Evolutionary conservation across 2,329 filamentous ascomycete genomes (phyloP).

Genomic region (Diaporthe longicolla): DNA sequence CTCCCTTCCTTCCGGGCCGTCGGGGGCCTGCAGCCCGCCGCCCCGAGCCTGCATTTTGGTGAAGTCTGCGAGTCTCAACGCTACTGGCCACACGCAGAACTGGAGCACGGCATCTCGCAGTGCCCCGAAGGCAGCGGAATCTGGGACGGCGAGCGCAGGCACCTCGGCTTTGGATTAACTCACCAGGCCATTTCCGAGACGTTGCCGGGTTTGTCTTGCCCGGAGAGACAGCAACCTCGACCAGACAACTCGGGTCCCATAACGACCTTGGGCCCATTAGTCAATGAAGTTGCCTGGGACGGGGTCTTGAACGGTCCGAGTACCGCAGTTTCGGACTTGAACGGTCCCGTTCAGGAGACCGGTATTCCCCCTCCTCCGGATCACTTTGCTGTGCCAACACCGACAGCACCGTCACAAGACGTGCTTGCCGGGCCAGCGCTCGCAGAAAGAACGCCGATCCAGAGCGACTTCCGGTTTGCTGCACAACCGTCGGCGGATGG

Average conservation of each 20-base stretch:
- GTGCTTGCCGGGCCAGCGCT: not conserved
- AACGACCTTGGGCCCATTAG: constrained; percentile 7
- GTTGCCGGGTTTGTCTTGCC: not conserved
- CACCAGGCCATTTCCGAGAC: not conserved
- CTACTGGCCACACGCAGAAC: constrained; percentile 9
- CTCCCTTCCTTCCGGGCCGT: not conserved
- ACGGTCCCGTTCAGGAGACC: not conserved
- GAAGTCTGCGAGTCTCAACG: constrained; percentile 20
- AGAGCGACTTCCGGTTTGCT: not conserved
- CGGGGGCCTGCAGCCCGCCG: not conserved
- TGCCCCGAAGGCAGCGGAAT: not conserved
- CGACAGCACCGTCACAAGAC: not conserved
- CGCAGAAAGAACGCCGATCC: not conserved
- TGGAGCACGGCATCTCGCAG: constrained; percentile 5
- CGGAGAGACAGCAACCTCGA: not conserved
- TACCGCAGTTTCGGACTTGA: not conserved
- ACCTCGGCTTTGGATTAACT: not conserved
- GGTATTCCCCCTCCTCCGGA: not conserved
- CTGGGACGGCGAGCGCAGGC: not conserved
- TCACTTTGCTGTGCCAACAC: not conserved
- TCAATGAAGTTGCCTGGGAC: not conserved
- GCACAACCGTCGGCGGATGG: not conserved
- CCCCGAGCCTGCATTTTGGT: not conserved
- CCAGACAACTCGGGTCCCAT: not conserved
- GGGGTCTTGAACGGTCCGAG: not conserved